Conservation (phyloP, 305 asterid species). For the Solanum aculeatissimum region DNA sequence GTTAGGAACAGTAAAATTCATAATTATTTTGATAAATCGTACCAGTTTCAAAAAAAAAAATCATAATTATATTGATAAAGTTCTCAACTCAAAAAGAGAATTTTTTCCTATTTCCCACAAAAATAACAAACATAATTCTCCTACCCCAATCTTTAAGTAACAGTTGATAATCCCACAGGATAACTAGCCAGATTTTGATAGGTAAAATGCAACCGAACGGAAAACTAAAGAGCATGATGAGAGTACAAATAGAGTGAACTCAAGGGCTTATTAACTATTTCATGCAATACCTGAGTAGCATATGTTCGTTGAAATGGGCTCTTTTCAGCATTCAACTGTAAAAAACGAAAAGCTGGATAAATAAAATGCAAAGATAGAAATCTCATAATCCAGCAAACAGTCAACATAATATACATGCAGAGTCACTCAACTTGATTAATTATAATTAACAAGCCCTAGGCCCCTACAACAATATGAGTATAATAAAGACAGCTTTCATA, state of each 20-base stretch:
- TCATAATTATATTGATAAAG: background rate
- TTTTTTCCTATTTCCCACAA: background rate
- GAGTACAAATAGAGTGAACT: background rate
- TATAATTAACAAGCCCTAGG: background rate
- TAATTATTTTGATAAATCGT: background rate
- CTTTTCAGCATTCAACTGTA: conserved; percentile 45
- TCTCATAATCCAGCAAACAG: background rate
- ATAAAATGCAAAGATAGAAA: background rate
- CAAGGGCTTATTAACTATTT: background rate
- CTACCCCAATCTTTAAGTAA: background rate
- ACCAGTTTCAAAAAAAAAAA: too few species aligned
- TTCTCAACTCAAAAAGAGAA: background rate
- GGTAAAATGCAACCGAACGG: background rate
- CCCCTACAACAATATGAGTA: background rate
- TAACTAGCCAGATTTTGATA: background rate
- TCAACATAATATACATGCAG: background rate
- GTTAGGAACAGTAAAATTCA: too few species aligned
- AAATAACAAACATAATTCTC: background rate
- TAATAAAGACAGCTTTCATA: background rate
- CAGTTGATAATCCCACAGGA: background rate
- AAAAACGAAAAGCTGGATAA: background rate
- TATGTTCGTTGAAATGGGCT: conserved; percentile 48
- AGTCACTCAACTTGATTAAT: background rate
- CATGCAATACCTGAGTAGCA: conserved; percentile 33
- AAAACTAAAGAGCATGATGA: background rate